phyloP scores from a whole-genome alignment of 768 basidiomycete species.

The Rubroboletus pulcherrimus region DNA sequence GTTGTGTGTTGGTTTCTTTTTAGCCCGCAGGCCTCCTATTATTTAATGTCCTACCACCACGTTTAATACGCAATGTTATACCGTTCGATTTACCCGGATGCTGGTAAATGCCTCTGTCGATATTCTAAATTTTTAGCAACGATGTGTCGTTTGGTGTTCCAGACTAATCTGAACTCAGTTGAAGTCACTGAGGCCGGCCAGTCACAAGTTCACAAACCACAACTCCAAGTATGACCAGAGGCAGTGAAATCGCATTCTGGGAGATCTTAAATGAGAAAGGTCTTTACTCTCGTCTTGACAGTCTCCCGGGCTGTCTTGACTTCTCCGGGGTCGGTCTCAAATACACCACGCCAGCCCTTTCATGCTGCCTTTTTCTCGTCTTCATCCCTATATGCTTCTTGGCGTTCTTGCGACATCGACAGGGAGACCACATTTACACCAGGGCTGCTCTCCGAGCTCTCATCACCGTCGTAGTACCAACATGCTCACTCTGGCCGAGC shows the following conservation, averaged over 20 bases:
- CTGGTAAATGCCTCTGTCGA: too few species aligned
- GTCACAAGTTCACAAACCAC: neutral
- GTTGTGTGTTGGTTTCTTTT: neutral
- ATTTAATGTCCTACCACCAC: neutral
- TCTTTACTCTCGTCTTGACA: neutral
- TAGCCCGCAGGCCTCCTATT: neutral
- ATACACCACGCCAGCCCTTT: neutral
- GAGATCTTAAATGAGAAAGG: neutral
- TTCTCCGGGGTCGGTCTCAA: neutral
- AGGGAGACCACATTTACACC: slow-evolving; percentile 10
- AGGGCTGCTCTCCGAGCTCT: slow-evolving; percentile 35
- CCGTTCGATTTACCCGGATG: too few species aligned
- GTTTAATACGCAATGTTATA: too few species aligned
- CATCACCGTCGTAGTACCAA: slow-evolving; percentile 40
- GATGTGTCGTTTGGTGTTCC: too few species aligned
- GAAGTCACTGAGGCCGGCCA: too few species aligned
- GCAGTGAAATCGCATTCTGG: slow-evolving; percentile 1
- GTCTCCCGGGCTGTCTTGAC: neutral
- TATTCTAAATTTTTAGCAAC: too few species aligned
- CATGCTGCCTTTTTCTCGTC: slow-evolving; percentile 10
- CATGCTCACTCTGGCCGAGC: slow-evolving; percentile 42
- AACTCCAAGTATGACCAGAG: slow-evolving; percentile 5
- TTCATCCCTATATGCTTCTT: slow-evolving; percentile 3
- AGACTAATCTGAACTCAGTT: too few species aligned
- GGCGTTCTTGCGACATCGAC: slow-evolving; percentile 6